Base-by-base conservation (phyloP, 768 basidiomycete species). In the Tremella yokohamensis region DNA sequence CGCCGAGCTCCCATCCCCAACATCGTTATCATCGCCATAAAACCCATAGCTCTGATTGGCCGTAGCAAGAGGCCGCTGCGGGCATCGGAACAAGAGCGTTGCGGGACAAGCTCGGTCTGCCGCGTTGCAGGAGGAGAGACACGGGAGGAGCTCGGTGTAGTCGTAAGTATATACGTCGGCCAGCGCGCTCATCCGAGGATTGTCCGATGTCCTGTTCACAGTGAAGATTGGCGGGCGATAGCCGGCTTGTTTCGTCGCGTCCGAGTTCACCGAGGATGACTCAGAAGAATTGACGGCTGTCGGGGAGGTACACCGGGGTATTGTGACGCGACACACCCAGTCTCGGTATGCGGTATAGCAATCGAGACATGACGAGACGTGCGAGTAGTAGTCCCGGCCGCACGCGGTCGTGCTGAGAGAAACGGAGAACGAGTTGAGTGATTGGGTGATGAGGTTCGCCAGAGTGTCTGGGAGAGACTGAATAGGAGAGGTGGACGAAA, bases 101-200 rank as follows among this genome's bases (percentile, higher is more conserved):
- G 70, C 73, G n/a, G 77, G 77, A 66, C 77, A 78, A 18, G 64
- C 54, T 11, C 76, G 57, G 56, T 77, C 73, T 3, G 72, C 73
- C 4, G 57, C 47, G 25, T 75, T 65, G 52, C 77, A 78, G 9
- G 53, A 64, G 8, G 57, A 42, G 15, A 78, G 56, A 63, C 77
- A 78, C 9, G 77, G 77, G 8, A 75, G 47, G 6, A 77, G 62
- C 52, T 76, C 72, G 18, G 52, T 58, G 51, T 75, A 78, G 26
- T 61, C 55, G 58, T 72, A 74, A 2, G 61, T 19, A 58, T 22
- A 51, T 1, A 25, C 40, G 1, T 47, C 15, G 8, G 60, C 38
- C 6, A 62, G 26, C 2, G 29, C 48, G 2, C 40, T 37, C 8
- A 57, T 54, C 3, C 67, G 55, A 2, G 69, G 63, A 24, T 56